phyloP scores from a whole-genome alignment of 1,284 basidiomycete genomes.

The Leccinum subfulvum region DNA sequence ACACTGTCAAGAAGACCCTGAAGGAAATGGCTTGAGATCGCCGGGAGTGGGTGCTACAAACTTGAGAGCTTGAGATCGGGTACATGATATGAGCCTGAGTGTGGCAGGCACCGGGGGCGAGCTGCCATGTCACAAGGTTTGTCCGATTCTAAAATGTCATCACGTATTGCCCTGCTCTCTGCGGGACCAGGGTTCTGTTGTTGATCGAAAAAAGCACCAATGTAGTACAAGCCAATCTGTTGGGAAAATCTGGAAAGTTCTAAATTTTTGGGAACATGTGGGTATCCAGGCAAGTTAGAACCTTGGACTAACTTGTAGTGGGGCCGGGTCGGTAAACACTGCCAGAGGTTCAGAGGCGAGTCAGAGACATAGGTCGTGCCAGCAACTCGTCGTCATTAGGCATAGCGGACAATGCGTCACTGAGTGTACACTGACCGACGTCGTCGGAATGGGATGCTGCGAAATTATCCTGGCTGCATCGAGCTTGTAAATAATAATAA shows the following conservation, averaged over 20 bases:
- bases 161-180: conserved; percentile 1
- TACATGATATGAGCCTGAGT: background rate
- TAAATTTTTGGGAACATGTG: background rate
- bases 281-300: background rate
- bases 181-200: background rate
- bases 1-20: background rate
- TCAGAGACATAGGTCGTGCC: background rate
- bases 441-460: no score
- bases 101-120: background rate
- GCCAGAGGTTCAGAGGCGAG: no score
- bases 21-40: background rate
- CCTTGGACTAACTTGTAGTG: background rate
- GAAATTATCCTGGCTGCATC: no score
- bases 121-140: background rate
- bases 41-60: background rate
- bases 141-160: conserved; percentile 1
- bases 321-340: background rate
- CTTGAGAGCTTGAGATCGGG: background rate
- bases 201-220: background rate
- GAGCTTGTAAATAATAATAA: no score
- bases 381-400: background rate
- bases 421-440: no score
- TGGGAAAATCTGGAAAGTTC: background rate
- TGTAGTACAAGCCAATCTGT: background rate
- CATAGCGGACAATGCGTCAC: no score